Evolutionary conservation across 768 basidiomycete genomes (phyloP), one percentile per base, ranked within the genome.

Genomic region (Steccherinum ochraceum): DNA sequence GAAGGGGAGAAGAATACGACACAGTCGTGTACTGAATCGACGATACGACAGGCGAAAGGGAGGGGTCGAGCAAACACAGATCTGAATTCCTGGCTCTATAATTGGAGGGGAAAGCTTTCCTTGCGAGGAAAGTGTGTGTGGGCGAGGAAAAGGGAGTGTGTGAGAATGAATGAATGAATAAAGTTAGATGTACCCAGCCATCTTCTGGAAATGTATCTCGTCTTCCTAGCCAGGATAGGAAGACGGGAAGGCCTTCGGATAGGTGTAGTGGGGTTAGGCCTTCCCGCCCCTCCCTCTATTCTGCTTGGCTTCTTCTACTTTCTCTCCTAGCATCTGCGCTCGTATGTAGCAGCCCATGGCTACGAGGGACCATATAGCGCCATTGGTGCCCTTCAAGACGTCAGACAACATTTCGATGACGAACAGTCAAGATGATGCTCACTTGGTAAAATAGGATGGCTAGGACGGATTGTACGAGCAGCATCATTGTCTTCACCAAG

Each of bases 371-470:
- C 82, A 96, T 46, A 94, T 66, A 12, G 84, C 83, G 23, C 81
- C 85, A 61, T 92, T 92, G 26, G 88, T 87, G 40, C 91, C 92
- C 89, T 93, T 52, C 19, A 16, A 5, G 5, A 2, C n/a, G 2
- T 40, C 13, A n/a, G 7, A 20, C 7, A 27, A 25, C 50, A 30
- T 13, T 19, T 20, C 4, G 18, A 19, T 13, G 5, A 40, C 13
- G 18, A 23, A 30, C 19, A 19, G 27, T 2, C 23, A 12, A 11
- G 35, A 30, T 5, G 16, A 23, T n/a, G 59, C 75, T 49, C 46
- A 85, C 89, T 71, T 92, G 90, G 69, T 93, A 92, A 63, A 78
- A 88, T 35, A 93, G 66, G 40, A 85, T 71, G 21, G 78, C 71
- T 16, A 87, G 58, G 62, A 82, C 78, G 1, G 78, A 71, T 59